Base-by-base conservation (phyloP, 148 eudicot species). In the Diospyros kaki region DNA sequence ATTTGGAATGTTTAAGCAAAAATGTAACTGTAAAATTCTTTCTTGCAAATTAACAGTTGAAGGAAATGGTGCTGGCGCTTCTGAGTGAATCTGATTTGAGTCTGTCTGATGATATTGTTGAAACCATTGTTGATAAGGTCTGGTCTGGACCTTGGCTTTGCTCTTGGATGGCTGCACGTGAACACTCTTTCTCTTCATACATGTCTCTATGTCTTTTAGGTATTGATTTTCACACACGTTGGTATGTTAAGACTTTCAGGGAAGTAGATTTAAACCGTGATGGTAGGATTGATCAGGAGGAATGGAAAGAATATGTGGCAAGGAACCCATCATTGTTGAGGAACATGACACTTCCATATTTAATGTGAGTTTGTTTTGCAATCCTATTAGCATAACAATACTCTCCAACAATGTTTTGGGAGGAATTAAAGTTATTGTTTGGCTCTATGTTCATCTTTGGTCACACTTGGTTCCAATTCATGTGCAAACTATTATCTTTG, bases 111-210 rank as follows among this genome's bases (percentile, higher is more conserved):
- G 81, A 81, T 54, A 80, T 72, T 50, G 78, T 85, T 38, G 89
- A 87, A 81, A 73, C 81, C 44, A 85, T 89, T 55, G 58, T 89
- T 28, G 83, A 84, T 54, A 84, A 87, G 93, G 89, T 28, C 28
- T 28, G 28, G 28, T 28, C 28, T 28, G 28, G 28, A 28, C 28
- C 28, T 28, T 28, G 28, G 28, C 28, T 28, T 28, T 28, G 28
- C 28, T 28, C 28, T 28, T 28, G 28, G 28, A 28, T 28, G 28
- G 28, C 28, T 28, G 28, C 28, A 28, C 28, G 28, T 28, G 28
- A 28, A 28, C 28, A 28, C 28, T 28, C 28, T 28, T 28, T 28
- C 28, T 28, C 28, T 28, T 28, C 28, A 28, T 28, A 28, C 28
- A 28, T 28, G 28, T 28, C 28, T 28, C 28, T 28, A 28, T 28